Evolutionary conservation across 306 rosid genomes (phyloP).

Genomic region (Alnus rubra): DNA sequence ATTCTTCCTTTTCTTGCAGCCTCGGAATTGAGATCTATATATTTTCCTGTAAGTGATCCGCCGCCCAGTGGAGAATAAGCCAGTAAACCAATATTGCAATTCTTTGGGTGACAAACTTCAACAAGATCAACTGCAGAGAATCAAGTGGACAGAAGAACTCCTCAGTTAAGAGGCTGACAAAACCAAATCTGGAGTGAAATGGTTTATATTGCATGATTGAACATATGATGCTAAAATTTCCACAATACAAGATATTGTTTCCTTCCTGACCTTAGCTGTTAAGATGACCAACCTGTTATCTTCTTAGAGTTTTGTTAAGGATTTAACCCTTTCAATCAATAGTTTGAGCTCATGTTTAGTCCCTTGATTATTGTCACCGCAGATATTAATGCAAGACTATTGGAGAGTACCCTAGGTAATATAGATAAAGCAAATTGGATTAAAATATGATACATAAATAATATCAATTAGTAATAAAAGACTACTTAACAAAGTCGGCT

Average conservation of each 20-base stretch:
- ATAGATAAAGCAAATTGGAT: background rate
- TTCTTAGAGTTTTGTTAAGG: background rate
- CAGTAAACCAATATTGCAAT: constrained; percentile 75
- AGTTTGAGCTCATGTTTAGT: background rate
- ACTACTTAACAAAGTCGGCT: background rate
- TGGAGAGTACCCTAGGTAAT: background rate
- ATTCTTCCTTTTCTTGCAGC: constrained; percentile 68
- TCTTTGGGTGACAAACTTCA: constrained; percentile 88
- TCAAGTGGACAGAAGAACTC: constrained; percentile 19
- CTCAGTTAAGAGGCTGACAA: background rate
- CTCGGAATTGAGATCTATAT: constrained; percentile 61
- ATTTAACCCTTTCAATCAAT: background rate
- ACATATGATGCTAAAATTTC: background rate
- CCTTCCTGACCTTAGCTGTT: background rate
- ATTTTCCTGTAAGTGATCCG: constrained; percentile 81
- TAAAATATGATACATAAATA: background rate
- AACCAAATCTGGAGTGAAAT: background rate
- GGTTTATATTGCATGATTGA: background rate
- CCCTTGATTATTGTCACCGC: background rate
- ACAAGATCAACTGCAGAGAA: constrained; percentile 72
- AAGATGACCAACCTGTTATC: background rate
- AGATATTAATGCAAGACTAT: background rate
- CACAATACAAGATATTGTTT: background rate
- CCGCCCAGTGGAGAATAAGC: constrained; percentile 82
- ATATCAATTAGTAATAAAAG: background rate